These are phyloP conservation scores for Brassica carinata DNA, from an alignment of 345 rosid species.

Conservation along the genomic window DNA sequence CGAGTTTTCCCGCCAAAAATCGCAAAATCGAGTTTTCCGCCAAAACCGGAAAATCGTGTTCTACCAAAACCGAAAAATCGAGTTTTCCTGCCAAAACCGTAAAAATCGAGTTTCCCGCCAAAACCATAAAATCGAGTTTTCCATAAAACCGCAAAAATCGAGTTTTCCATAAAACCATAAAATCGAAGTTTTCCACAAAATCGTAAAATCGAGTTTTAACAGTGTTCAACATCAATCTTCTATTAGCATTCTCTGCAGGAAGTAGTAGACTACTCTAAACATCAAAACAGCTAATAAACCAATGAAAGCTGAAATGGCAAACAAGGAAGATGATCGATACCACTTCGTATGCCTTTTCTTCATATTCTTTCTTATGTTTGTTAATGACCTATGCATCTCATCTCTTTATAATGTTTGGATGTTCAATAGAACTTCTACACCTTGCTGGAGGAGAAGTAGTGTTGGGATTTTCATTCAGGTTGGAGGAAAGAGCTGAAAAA, in stretches of 20 bases:
- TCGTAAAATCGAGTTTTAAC: too few species aligned
- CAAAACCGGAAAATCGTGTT: too few species aligned
- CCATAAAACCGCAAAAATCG: too few species aligned
- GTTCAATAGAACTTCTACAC: constrained; percentile 59
- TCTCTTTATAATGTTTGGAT: background rate
- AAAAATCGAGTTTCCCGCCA: too few species aligned
- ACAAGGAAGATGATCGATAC: constrained; percentile 76
- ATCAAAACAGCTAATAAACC: constrained; percentile 48
- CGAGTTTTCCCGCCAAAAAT: too few species aligned
- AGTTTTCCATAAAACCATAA: too few species aligned
- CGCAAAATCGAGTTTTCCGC: too few species aligned
- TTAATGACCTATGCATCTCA: background rate
- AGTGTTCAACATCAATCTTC: background rate
- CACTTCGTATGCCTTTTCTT: constrained; percentile 63
- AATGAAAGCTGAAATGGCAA: constrained; percentile 36
- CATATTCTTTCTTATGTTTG: constrained; percentile 4
- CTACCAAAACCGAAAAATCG: too few species aligned
- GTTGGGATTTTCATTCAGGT: constrained; percentile 78
- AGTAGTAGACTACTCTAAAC: background rate
- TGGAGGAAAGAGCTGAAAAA: constrained; percentile 93
- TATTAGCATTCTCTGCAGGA: constrained; percentile 45
- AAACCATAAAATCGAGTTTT: too few species aligned
- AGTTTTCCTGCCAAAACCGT: too few species aligned
- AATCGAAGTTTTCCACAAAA: too few species aligned
- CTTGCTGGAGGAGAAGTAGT: constrained; percentile 54